Percentiles rank a stretch among this genome's conserved stretches.
phyloP scores from a whole-genome alignment of 2,329 filamentous ascomycete genomes.

The Hansfordia pulvinata region DNA sequence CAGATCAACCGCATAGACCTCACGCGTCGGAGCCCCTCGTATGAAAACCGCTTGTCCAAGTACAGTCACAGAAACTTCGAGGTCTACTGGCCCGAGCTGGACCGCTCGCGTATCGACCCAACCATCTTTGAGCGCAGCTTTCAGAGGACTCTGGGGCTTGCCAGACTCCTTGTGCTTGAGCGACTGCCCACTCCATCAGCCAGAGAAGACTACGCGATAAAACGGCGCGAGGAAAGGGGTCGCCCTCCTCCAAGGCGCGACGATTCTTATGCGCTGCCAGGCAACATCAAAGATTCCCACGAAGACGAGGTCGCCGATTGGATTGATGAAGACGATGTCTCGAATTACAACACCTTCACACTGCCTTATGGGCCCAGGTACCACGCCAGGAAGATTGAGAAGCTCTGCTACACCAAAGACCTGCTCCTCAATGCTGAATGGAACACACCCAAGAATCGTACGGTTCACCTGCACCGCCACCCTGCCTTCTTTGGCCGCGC shows the following conservation, averaged over 20 bases:
- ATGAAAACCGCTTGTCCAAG: slow-evolving; percentile 77
- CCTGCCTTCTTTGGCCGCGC: slow-evolving; percentile 74
- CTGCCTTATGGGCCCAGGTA: slow-evolving; percentile 52
- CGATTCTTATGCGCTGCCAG: slow-evolving; percentile 30
- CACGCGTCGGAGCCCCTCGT: slow-evolving; percentile 67
- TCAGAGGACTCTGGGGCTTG: slow-evolving; percentile 59
- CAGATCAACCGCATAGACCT: slow-evolving; percentile 74
- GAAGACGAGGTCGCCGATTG: slow-evolving; percentile 78
- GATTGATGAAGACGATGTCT: slow-evolving; percentile 63
- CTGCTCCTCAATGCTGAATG: slow-evolving; percentile 75
- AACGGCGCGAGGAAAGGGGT: slow-evolving; percentile 59
- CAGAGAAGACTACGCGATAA: slow-evolving; percentile 56
- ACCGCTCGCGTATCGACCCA: slow-evolving; percentile 65
- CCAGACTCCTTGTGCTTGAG: slow-evolving; percentile 67
- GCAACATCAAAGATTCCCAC: slow-evolving; percentile 64
- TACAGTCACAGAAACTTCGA: slow-evolving; percentile 79
- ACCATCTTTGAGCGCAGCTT: slow-evolving; percentile 82
- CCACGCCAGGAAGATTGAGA: slow-evolving; percentile 62
- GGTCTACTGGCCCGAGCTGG: slow-evolving; percentile 63
- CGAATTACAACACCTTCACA: slow-evolving; percentile 67
- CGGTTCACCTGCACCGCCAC: slow-evolving; percentile 68
- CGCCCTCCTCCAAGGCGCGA: slow-evolving; percentile 39
- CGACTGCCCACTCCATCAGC: slow-evolving; percentile 56
- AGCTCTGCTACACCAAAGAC: slow-evolving; percentile 69
- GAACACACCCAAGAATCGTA: slow-evolving; percentile 65